phyloP scores from a whole-genome alignment of 2,329 filamentous ascomycete species.

The Volutella citrinella region DNA sequence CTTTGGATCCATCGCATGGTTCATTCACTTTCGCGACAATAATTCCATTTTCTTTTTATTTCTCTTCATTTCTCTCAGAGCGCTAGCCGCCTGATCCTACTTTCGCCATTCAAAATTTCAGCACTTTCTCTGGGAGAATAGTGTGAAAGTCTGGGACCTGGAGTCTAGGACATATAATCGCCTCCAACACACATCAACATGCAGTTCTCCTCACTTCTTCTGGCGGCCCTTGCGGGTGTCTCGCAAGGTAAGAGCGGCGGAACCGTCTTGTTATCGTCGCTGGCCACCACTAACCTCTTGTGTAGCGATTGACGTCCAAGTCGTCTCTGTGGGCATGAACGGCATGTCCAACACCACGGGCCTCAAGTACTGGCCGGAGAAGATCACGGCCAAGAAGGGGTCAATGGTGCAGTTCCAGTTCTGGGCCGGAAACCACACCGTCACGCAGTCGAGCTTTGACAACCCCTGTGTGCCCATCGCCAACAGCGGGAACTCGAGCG shows the following conservation, averaged over 20 bases:
- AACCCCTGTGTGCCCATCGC: conserved; percentile 63
- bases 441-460: conserved; percentile 74
- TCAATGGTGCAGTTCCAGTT: conserved; percentile 67
- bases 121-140: no score
- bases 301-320: conserved; percentile 48
- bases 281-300: conserved; percentile 9
- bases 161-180: no score
- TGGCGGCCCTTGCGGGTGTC: conserved; percentile 46
- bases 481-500: conserved; percentile 47
- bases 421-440: conserved; percentile 69
- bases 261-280: background rate
- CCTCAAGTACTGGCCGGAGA: conserved; percentile 64
- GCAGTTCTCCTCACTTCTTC: conserved; percentile 47
- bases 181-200: conserved; percentile 45
- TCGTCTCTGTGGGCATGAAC: conserved; percentile 60
- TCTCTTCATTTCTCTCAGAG: conserved; percentile 28
- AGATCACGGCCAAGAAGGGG: conserved; percentile 60
- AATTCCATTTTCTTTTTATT: conserved; percentile 19
- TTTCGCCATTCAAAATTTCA: conserved; percentile 1
- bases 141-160: no score
- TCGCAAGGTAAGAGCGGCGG: conserved; percentile 39
- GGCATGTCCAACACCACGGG: conserved; percentile 45
- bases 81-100: conserved; percentile 26
- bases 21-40: no score
- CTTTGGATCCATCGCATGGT: conserved; percentile 20